Evolutionary conservation across 2,329 filamentous ascomycete species (phyloP).

Genomic region (Fusarium poae): DNA sequence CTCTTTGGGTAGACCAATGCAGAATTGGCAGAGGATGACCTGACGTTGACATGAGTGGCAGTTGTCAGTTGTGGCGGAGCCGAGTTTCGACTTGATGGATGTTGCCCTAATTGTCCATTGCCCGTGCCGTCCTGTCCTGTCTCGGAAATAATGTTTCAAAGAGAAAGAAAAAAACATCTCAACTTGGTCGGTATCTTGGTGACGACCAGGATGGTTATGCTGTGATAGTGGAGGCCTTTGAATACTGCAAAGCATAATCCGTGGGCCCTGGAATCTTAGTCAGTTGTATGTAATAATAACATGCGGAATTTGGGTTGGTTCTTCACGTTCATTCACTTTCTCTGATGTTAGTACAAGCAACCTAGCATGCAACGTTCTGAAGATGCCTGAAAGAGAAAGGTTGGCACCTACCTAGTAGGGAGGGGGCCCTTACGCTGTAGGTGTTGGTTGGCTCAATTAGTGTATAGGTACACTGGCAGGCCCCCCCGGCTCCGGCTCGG

Average conservation of each 20-base stretch:
- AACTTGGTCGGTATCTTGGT: conserved; percentile 1
- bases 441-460: neutral
- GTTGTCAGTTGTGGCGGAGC: conserved; percentile 45
- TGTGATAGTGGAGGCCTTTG: conserved; percentile 19
- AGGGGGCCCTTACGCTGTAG: neutral
- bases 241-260: conserved; percentile 26
- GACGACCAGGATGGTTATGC: conserved; percentile 14
- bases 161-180: neutral
- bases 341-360: conserved; percentile 5
- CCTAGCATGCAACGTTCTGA: conserved; percentile 9
- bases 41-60: conserved; percentile 29
- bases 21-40: conserved; percentile 15
- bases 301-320: conserved; percentile 24
- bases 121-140: conserved; percentile 24
- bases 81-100: conserved; percentile 23
- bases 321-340: neutral
- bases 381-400: conserved; percentile 30
- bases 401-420: too few relatives aligned
- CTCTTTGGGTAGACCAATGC: conserved; percentile 16
- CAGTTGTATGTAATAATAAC: conserved; percentile 32
- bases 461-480: too few relatives aligned
- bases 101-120: conserved; percentile 6
- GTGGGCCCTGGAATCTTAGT: conserved; percentile 36
- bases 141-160: conserved; percentile 23
- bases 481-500: too few relatives aligned